Base-by-base conservation (phyloP, 371 early-diverging fungal species). In the Conidiobolus incongruus region DNA sequence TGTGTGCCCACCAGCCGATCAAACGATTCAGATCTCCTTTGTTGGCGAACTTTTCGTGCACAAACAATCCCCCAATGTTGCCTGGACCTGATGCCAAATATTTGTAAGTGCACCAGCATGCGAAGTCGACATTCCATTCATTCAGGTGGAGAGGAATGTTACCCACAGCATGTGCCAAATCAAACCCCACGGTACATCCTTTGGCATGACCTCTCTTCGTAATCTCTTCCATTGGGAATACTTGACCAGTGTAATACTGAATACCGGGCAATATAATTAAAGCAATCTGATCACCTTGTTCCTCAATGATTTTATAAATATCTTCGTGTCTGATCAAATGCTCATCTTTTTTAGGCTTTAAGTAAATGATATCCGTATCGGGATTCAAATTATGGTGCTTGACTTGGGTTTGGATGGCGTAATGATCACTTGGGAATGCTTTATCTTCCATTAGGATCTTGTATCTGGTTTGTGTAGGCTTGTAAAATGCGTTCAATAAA, bases 21-120 rank as follows among this genome's bases (percentile, higher is more conserved):
- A 92, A 67, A 40, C 82, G 69, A 35, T 15, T 12, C 35, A n/a
- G 19, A 34, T 54, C 53, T 28, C 47, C 49, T 47, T 70, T 65
- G 21, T 61, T 47, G 8, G 69, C 71, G 47, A 81, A 68, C 43
- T 69, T 71, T 49, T 79, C 71, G 46, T 91, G 86, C 5, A 91
- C 72, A 53, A 84, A 91, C 12, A 83, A 62, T 2, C 85, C 85
- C 17, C 75, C 89, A 47, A 96, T 91, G 26, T 82, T 81, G 37
- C 96, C 96, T 1, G 94, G 87, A 7, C 95, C 92, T 1, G 90
- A 68, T 53, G 91, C 91, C 36, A 96, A 60, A 54, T 96, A 96
- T 56, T 96, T 96, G 72, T 95, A 95, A 1, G 88, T 75, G 63
- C 94, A 95, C 95, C 95, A 95, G 47, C 77, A 75, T n/a, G 94